These are phyloP conservation scores for Globisporangium nodosum DNA, from an alignment of 352 stramenopile genomes.

Conservation along the genomic window DNA sequence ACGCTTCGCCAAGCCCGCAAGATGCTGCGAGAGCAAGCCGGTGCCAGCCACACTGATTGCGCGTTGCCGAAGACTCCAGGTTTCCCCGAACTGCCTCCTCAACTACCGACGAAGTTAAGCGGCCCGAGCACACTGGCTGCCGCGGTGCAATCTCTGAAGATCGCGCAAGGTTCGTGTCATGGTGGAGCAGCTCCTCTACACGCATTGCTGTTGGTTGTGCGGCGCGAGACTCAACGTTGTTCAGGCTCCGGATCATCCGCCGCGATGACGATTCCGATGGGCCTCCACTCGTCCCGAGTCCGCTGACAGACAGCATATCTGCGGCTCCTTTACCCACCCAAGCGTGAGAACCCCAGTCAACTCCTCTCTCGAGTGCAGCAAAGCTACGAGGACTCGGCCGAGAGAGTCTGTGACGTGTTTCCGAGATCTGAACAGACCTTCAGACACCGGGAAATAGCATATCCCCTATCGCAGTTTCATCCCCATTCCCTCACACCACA, in stretches of 20 bases:
- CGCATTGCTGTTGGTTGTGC: background rate
- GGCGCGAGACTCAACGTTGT: background rate
- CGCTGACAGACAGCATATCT: background rate
- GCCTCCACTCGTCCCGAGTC: background rate
- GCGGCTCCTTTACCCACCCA: background rate
- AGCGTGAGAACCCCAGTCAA: background rate
- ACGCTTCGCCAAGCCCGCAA: slow-evolving; percentile 52
- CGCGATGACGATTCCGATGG: background rate
- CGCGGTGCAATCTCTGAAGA: background rate
- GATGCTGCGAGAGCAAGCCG: slow-evolving; percentile 24
- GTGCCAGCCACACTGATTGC: background rate
- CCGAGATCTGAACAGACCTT: slow-evolving; percentile 1
- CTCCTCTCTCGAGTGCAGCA: background rate
- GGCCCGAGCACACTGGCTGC: background rate
- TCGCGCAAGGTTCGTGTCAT: background rate
- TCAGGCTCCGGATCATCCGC: background rate
- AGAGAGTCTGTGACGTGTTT: background rate
- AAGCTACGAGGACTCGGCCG: no score
- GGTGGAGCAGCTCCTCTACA: background rate
- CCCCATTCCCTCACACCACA: background rate
- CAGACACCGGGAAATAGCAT: slow-evolving; percentile 1
- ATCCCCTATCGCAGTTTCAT: slow-evolving; percentile 4
- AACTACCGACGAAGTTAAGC: background rate
- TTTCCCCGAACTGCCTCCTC: background rate
- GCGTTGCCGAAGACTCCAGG: background rate